A percentile compares a stretch with the other conserved stretches of the same genome.
These are phyloP conservation scores for Polygonum maritimum DNA, from an alignment of 148 eudicot species.

Conservation along the genomic window DNA sequence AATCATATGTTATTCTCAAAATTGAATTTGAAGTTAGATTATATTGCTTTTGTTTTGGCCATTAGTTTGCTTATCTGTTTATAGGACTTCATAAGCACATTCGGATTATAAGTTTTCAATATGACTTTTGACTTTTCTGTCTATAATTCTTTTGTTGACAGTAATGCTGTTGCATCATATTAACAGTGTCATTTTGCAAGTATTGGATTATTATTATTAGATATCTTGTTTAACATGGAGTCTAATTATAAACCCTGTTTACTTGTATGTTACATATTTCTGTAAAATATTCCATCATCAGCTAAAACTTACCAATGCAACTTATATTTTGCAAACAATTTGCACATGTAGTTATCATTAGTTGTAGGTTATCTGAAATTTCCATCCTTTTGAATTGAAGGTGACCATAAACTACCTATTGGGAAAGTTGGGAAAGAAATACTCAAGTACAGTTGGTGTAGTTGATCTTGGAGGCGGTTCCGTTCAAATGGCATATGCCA, in stretches of 20 bases:
- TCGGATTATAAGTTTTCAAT: neutral
- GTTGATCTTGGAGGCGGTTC: constrained; percentile 99
- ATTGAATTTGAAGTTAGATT: neutral
- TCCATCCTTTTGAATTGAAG: constrained; percentile 26
- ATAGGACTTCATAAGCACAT: neutral
- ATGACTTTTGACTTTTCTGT: neutral
- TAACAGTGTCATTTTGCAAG: neutral
- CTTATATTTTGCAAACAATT: neutral
- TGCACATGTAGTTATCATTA: neutral
- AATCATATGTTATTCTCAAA: neutral
- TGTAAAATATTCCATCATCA: neutral
- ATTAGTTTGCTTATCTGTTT: neutral
- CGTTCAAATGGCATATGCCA: constrained; percentile 99
- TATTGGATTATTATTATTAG: neutral
- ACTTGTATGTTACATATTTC: neutral
- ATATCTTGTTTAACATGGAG: neutral
- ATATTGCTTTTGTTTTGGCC: neutral
- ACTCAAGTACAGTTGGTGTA: constrained; percentile 80
- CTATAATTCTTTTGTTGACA: neutral
- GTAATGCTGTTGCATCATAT: neutral
- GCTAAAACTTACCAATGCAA: neutral
- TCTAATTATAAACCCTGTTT: neutral
- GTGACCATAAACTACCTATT: constrained; percentile 85
- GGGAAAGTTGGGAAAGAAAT: constrained; percentile 72
- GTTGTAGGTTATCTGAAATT: constrained; percentile 8